A percentile compares a stretch with the other conserved stretches of the same genome.
Conservation (phyloP, 2,329 filamentous ascomycete species). For the Allantophomopsis lycopodina region DNA sequence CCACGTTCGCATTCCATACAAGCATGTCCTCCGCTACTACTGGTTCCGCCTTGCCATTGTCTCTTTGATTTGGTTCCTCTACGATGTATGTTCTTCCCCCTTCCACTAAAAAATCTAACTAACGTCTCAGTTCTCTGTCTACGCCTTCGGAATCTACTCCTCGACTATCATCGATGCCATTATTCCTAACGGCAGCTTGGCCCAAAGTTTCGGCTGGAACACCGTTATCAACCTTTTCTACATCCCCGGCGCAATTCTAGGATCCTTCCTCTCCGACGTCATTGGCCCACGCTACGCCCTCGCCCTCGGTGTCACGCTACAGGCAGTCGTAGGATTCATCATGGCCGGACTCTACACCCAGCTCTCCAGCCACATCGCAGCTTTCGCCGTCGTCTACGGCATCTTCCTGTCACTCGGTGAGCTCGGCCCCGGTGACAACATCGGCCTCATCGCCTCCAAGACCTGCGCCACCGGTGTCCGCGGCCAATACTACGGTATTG, state of each 20-base stretch:
- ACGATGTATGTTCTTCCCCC: conserved; percentile 38
- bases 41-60: conserved; percentile 59
- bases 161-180: conserved; percentile 58
- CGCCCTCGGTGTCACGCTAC: conserved; percentile 53
- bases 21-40: conserved; percentile 49
- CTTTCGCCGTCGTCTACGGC: conserved; percentile 67
- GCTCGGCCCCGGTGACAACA: conserved; percentile 81
- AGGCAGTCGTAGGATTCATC: conserved; percentile 73
- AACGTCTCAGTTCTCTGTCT: conserved; percentile 52
- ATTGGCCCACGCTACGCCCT: conserved; percentile 68
- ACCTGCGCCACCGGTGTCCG: conserved; percentile 80
- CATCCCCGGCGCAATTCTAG: conserved; percentile 66
- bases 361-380: conserved; percentile 60
- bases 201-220: conserved; percentile 77
- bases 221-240: conserved; percentile 83
- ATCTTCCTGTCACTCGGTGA: conserved; percentile 69
- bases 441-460: conserved; percentile 76
- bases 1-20: conserved; percentile 36
- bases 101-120: background rate
- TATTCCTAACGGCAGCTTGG: conserved; percentile 49
- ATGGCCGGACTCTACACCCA: conserved; percentile 70
- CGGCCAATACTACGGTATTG: conserved; percentile 62
- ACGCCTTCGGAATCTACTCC: conserved; percentile 79
- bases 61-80: conserved; percentile 72
- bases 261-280: conserved; percentile 64